These are phyloP conservation scores for Calonectria pseudoreteaudii DNA, from an alignment of 2,329 filamentous ascomycete species.

Conservation along the genomic window DNA sequence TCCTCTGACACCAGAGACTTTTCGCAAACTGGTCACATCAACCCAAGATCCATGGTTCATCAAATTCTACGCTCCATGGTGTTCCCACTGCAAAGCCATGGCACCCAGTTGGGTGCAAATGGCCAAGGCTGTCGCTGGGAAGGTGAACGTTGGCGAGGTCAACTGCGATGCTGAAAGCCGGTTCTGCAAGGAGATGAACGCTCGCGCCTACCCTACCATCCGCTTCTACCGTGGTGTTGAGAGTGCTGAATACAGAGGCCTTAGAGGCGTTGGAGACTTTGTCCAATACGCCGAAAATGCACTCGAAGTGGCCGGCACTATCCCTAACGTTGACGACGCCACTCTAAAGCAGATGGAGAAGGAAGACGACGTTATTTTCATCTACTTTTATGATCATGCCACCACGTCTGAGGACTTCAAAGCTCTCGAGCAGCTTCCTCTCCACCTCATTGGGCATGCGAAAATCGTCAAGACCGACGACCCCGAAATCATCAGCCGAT, in stretches of 20 bases:
- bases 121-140: slow-evolving; percentile 89
- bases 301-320: slow-evolving; percentile 78
- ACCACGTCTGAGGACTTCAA: slow-evolving; percentile 93
- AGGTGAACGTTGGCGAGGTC: slow-evolving; percentile 93
- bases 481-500: slow-evolving; percentile 78
- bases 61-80: slow-evolving; percentile 99
- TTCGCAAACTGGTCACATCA: slow-evolving; percentile 86
- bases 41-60: slow-evolving; percentile 96
- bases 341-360: slow-evolving; percentile 86
- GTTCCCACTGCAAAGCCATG: slow-evolving; percentile 93
- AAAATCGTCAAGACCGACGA: slow-evolving; percentile 94
- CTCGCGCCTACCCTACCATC: slow-evolving; percentile 87
- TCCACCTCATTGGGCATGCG: slow-evolving; percentile 90
- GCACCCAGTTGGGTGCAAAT: slow-evolving; percentile 91
- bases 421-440: slow-evolving; percentile 85
- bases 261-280: slow-evolving; percentile 92
- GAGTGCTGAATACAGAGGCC: slow-evolving; percentile 90
- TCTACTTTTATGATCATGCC: slow-evolving; percentile 98
- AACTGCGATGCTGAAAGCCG: slow-evolving; percentile 89
- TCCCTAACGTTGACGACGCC: slow-evolving; percentile 83
- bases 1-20: slow-evolving; percentile 83
- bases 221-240: slow-evolving; percentile 94
- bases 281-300: slow-evolving; percentile 89
- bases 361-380: slow-evolving; percentile 94
- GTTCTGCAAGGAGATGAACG: slow-evolving; percentile 91